Evolutionary conservation across 208 protist genomes (phyloP).

Genomic region (Crithidia fasciculata): DNA sequence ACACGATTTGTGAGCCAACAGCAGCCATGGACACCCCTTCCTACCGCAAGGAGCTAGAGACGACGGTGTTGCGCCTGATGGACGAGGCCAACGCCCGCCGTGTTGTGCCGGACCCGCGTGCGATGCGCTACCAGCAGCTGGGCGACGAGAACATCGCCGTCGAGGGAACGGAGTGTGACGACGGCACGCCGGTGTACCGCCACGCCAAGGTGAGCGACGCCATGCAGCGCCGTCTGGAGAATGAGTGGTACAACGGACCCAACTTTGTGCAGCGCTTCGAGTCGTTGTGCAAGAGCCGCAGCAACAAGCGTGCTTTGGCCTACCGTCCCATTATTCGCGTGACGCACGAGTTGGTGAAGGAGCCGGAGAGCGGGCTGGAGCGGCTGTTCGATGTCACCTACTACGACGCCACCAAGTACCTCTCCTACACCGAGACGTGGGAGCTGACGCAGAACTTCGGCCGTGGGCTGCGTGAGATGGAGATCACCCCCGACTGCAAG

Average conservation of each 20-base stretch:
- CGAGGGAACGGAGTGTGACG: conserved; percentile 23
- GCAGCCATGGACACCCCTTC: conserved; percentile 21
- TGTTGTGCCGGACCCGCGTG: conserved; percentile 36
- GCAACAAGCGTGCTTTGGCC: conserved; percentile 45
- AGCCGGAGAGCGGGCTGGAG: conserved; percentile 57
- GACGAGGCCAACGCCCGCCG: conserved; percentile 35
- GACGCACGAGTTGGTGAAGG: conserved; percentile 46
- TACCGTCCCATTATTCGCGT: conserved; percentile 58
- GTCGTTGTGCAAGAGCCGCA: conserved; percentile 35
- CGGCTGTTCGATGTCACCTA: conserved; percentile 52
- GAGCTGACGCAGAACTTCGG: conserved; percentile 37
- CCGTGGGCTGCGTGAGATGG: conserved; percentile 56
- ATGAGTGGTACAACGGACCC: conserved; percentile 44
- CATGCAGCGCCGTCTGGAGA: conserved; percentile 49
- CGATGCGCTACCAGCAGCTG: conserved; percentile 35
- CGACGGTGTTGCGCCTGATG: conserved; percentile 55
- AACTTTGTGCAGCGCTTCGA: conserved; percentile 61
- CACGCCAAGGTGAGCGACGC: conserved; percentile 39
- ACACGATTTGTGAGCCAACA: background rate
- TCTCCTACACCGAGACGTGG: conserved; percentile 47
- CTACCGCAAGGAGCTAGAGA: conserved; percentile 44
- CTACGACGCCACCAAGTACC: conserved; percentile 48
- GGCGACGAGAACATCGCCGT: conserved; percentile 31
- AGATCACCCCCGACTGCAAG: conserved; percentile 36
- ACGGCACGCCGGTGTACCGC: conserved; percentile 55